Evolutionary conservation across 2,329 filamentous ascomycete species (phyloP).

Genomic region (Purpureocillium lavendulum): DNA sequence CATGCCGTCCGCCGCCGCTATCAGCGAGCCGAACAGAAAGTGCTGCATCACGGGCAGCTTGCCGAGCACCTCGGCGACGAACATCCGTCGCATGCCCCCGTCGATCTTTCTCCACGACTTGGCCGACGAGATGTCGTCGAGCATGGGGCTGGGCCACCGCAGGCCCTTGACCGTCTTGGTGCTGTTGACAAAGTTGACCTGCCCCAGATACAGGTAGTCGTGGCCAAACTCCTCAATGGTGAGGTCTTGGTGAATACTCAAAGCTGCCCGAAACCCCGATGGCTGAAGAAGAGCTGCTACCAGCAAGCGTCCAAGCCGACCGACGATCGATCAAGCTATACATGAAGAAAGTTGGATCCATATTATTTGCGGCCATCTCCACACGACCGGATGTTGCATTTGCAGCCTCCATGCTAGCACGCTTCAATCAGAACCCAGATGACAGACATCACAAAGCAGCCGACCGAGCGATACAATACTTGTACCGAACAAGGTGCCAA

Average conservation of each 20-base stretch:
- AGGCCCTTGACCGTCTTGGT: constrained; percentile 94
- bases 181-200: constrained; percentile 88
- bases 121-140: constrained; percentile 90
- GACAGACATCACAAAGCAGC: too few relatives aligned
- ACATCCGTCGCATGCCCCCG: constrained; percentile 94
- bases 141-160: constrained; percentile 95
- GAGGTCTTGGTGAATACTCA: constrained; percentile 87
- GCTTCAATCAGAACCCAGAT: too few relatives aligned
- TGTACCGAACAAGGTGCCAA: too few relatives aligned
- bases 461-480: too few relatives aligned
- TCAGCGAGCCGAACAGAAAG: constrained; percentile 82
- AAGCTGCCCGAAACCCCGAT: too few relatives aligned
- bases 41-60: constrained; percentile 99
- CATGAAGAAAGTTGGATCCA: too few relatives aligned
- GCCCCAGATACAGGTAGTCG: constrained; percentile 85
- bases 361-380: too few relatives aligned
- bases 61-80: constrained; percentile 80
- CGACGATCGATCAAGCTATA: too few relatives aligned
- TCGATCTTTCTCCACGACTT: constrained; percentile 91
- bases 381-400: too few relatives aligned
- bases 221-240: constrained; percentile 77
- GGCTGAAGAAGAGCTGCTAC: too few relatives aligned
- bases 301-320: too few relatives aligned
- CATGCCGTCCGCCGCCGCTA: constrained; percentile 79
- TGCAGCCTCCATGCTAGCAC: too few relatives aligned